Evolutionary conservation across 169 alveolate genomes (phyloP), one percentile per base, ranked within the genome.

Genomic region (Plasmodium blacklocki): DNA sequence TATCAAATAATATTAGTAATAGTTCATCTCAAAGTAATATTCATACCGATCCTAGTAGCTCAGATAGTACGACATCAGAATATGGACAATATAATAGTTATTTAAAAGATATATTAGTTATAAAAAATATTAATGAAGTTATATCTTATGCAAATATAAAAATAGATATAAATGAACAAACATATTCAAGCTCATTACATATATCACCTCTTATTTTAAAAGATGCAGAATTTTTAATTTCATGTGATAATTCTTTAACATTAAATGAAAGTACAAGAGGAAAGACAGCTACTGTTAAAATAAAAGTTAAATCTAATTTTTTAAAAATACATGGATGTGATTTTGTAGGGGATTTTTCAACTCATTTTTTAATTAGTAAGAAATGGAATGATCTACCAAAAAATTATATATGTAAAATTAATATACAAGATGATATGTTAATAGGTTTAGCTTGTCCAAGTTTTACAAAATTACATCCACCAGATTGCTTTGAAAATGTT

Each of bases 391-490:
- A 56, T 3, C 12, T 83, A n/a, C 26, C 60, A n/a, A 54, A 58
- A n/a, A 58, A 50, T 56, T 83, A 68, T 60, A 50, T 70, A 15
- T 83, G 91, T 15, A 73, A 83, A 68, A 73, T 83, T 39, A 71
- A 54, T 54, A 64, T 58, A 9, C 85, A 83, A 45, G 85, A 83
- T 58, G 91, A 83, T 45, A 21, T 73, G n/a, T 43, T 83, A 6
- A 26, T 83, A 0, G 91, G 91, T n/a, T 2, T 83, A 8, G 91
- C 91, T 2, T 83, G 91, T 19, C 91, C 91, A 32, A 18, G 49
- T 19, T 23, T 68, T 21, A 70, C 91, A 21, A 83, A 67, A 47
- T 11, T 83, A 15, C 66, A 68, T 32, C 91, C 91, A n/a, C 59
- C 80, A 29, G 85, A 83, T 68, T 83, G 91, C 15, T 83, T 83